Base-by-base conservation (phyloP, 305 asterid genomes). In the Petunia hybrid region DNA sequence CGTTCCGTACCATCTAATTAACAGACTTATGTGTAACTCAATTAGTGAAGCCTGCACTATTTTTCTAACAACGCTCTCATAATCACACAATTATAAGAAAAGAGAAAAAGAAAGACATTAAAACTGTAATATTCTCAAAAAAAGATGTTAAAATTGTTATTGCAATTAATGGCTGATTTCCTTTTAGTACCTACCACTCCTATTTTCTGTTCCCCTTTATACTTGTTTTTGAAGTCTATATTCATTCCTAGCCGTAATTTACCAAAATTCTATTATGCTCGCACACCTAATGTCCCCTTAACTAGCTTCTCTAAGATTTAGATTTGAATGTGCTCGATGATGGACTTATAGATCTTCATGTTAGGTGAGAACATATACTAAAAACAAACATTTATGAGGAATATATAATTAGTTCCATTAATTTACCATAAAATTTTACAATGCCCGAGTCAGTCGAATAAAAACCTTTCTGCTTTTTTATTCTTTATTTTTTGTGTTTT, bases 341-440 rank as follows among this genome's bases (percentile, higher is more conserved):
- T 13, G 55, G 40, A 56, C 57, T 8, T 16, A 69, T 36, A 70
- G 60, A 45, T 46, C 59, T 70, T 70, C 60, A 9, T 70, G 10
- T 5, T 70, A 22, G 16, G 77, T 70, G 42, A 70, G 12, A 45
- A 70, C 12, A 10, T 2, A 70, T 69, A 45, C 77, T 22, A 31
- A 4, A 59, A 70, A 10, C 41, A 46, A 69, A 1, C 4, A 8
- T 22, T 45, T 41, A 69, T 22, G 31, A 69, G 59, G 9, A 22
- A 69, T 69, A 53, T 6, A 69, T 69, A 51, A 22, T 42, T 68
- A 42, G 75, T 42, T 42, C 55, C 75, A 41, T 42, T n/a, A 42
- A 42, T 7, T 39, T 68, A 0, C 55, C n/a, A 68, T 7, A 68
- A 42, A 43, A 8, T 6, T 42, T 22, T 45, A 46, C 22, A 48